Evolutionary conservation across 352 stramenopile genomes (phyloP), one percentile per base, ranked within the genome.

Genomic region (Globisporangium emineosum): DNA sequence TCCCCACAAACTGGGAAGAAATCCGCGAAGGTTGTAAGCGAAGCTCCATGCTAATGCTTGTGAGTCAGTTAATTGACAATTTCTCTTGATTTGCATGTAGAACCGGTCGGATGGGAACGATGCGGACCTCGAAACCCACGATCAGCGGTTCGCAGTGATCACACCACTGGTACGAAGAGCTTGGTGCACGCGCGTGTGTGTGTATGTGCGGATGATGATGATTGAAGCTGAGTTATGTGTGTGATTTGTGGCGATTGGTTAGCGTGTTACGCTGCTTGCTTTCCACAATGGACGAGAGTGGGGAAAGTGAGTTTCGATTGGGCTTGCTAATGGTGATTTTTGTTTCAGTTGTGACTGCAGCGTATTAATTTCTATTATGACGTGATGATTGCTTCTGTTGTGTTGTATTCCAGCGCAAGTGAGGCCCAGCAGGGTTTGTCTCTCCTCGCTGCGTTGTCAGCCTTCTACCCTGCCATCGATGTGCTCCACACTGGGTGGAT

Each of bases 341-440:
- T 37, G 12, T 37, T 37, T 37, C 32, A 37, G 12, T 37, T 37
- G 32, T 9, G 12, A 37, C 8, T 1, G 32, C 37, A 19, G 8
- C 15, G 37, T n/a, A n/a, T 15, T 65, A 17, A 65, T 49, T 33
- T 40, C 35, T 45, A 25, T 15, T 50, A 37, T 40, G 57, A 55
- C 12, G 45, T 35, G 50, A 21, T 12, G 40, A 42, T 17, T 63
- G 19, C n/a, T 53, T 30, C 15, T 45, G 57, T n/a, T 53, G 15
- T 45, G 15, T 15, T 45, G 33, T 35, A 5, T 29, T 7, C 27
- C 42, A 92, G 79, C 49, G 64, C 76, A 2, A 90, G 79, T 65
- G 83, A 91, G 63, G 85, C 83, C 5, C 83, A 93, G 57, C 81
- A 92, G n/a, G 85, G 85, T 2, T 49, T 93, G 12, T 89, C 85